Conservation (phyloP, 148 eudicot species). For the Mesembryanthemum crystallinum region DNA sequence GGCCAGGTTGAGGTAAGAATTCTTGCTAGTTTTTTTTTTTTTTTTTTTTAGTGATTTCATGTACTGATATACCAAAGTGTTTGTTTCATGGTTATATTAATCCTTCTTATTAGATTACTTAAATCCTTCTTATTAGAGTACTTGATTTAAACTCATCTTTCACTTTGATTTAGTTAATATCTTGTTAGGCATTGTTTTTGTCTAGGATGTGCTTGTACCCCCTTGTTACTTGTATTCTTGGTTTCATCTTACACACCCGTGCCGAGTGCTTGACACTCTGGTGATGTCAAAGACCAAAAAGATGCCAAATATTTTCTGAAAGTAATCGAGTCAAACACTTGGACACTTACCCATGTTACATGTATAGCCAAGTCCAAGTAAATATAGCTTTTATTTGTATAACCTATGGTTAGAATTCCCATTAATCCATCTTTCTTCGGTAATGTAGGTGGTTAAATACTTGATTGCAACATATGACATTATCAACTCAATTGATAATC, state of each 20-base stretch:
- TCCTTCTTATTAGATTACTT: too few relatives aligned
- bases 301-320: too few relatives aligned
- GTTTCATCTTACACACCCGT: too few relatives aligned
- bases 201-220: neutral
- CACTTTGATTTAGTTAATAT: neutral
- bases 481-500: conserved; percentile 46
- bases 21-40: conserved; percentile 11
- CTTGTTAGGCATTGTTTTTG: neutral
- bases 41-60: neutral
- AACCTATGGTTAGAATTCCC: neutral
- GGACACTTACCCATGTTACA: too few relatives aligned
- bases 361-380: too few relatives aligned
- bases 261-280: too few relatives aligned
- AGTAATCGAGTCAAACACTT: too few relatives aligned
- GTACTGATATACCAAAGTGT: neutral
- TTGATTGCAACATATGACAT: conserved; percentile 52
- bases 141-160: neutral
- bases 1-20: conserved; percentile 75
- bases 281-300: too few relatives aligned
- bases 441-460: conserved; percentile 59
- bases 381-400: neutral
- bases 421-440: neutral
- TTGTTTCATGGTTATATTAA: neutral
- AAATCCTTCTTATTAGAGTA: too few relatives aligned
- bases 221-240: neutral